Percentiles rank a stretch among this genome's conserved stretches.
phyloP scores from a whole-genome alignment of 2,329 filamentous ascomycete species.

The Aspergillus pseudonomiae region DNA sequence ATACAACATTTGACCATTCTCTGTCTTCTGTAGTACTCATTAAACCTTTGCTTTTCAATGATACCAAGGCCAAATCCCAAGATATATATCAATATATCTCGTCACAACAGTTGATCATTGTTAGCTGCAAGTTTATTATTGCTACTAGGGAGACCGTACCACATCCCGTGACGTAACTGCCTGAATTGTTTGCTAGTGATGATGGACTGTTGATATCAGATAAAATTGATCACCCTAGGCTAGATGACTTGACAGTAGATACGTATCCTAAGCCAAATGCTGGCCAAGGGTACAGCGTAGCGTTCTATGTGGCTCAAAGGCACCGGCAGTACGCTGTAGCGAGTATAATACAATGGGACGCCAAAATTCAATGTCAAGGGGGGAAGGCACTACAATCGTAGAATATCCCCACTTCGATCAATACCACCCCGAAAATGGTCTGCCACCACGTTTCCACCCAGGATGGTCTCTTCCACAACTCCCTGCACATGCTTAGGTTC shows the following conservation, averaged over 20 bases:
- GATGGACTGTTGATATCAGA: neutral
- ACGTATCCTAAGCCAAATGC: neutral
- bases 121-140: neutral
- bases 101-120: neutral
- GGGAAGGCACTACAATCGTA: slow-evolving; percentile 55
- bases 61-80: too few relatives aligned
- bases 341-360: neutral
- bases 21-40: too few relatives aligned
- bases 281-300: neutral
- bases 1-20: too few relatives aligned
- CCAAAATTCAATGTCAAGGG: neutral
- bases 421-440: slow-evolving; percentile 85
- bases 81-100: too few relatives aligned
- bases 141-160: too few relatives aligned
- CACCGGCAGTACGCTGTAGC: neutral
- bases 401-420: slow-evolving; percentile 70
- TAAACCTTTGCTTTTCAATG: too few relatives aligned
- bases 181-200: neutral
- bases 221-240: neutral
- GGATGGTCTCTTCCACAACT: slow-evolving; percentile 79
- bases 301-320: neutral
- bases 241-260: neutral
- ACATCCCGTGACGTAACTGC: neutral
- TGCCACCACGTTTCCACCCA: slow-evolving; percentile 83
- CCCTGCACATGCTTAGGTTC: slow-evolving; percentile 87